Evolutionary conservation across 176 grass and related monocot genomes (phyloP).

Genomic region (Oryza longistaminata): DNA sequence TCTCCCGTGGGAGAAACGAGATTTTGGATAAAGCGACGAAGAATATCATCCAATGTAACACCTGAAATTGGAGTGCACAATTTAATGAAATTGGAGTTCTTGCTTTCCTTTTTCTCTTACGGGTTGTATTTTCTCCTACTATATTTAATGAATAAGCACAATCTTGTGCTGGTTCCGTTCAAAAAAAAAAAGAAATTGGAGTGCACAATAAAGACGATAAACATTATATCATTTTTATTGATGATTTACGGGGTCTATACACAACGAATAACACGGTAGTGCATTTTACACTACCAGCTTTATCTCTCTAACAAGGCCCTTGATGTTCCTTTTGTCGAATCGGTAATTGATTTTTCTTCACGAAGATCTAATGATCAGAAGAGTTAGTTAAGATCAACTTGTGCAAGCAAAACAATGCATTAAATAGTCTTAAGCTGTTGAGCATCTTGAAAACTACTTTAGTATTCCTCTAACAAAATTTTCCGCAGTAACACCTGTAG

Average conservation of each 20-base stretch:
- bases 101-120: too few species aligned
- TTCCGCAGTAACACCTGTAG: constrained; percentile 9
- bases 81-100: too few species aligned
- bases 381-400: constrained; percentile 31
- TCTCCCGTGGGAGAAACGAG: too few species aligned
- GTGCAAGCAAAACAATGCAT: constrained; percentile 13
- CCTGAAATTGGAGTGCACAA: background rate
- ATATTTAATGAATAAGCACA: too few species aligned
- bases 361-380: constrained; percentile 21
- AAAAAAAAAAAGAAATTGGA: too few species aligned
- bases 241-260: constrained; percentile 11
- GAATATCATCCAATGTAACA: background rate
- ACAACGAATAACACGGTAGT: constrained; percentile 30
- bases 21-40: background rate
- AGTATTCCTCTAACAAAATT: constrained; percentile 41
- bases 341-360: constrained; percentile 7
- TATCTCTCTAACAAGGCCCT: constrained; percentile 21
- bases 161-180: too few species aligned
- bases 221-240: constrained; percentile 13
- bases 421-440: constrained; percentile 11
- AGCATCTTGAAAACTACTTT: constrained; percentile 24
- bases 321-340: background rate
- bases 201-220: background rate
- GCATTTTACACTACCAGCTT: constrained; percentile 27
- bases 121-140: too few species aligned